Evolutionary conservation across 768 basidiomycete genomes (phyloP), one percentile per base, ranked within the genome.

Genomic region (Dentipellis sp.): DNA sequence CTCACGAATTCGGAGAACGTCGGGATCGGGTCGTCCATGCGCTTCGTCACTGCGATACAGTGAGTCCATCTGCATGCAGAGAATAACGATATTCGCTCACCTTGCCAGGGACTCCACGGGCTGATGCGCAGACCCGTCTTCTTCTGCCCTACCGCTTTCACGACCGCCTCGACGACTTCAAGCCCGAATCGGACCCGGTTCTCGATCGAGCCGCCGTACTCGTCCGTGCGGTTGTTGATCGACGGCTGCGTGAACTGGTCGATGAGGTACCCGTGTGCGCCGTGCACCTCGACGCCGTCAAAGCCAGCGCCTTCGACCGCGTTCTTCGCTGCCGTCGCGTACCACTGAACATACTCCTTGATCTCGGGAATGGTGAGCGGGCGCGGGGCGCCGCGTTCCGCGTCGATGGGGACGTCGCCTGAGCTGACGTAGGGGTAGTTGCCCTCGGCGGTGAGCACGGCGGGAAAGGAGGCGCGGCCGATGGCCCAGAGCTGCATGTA

Each of bases 401-500:
- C 47, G 17, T 29, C 7, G n/a, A 49, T 19, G 12, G 47, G 47
- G 47, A 49, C 22, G 23, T 49, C 47, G 17, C 47, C 47, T 12
- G 47, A 16, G 47, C 47, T 21, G 19, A n/a, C 47, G 47, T n/a
- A n/a, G n/a, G n/a, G n/a, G n/a, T n/a, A n/a, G 9, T 29, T 29
- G 47, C 21, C 14, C 14, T 49, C 47, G 17, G 16, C 12, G n/a
- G 16, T 11, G 4, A 49, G 47, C 16, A 29, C 23, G 9, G n/a
- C 47, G 5, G 12, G 19, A 10, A 17, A 1, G 4, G 47, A 16
- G 1, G 17, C 63, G 3, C 80, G 75, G 0, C 80, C 83, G 2
- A 80, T 62, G 1, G 82, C 83, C 73, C 82, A 80, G 1, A 82
- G 72, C 65, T 85, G 83, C 23, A 76, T 55, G 64, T 70, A 81